These are phyloP conservation scores for Penicillium sp. DNA, from an alignment of 2,329 filamentous ascomycete species.

Conservation along the genomic window DNA sequence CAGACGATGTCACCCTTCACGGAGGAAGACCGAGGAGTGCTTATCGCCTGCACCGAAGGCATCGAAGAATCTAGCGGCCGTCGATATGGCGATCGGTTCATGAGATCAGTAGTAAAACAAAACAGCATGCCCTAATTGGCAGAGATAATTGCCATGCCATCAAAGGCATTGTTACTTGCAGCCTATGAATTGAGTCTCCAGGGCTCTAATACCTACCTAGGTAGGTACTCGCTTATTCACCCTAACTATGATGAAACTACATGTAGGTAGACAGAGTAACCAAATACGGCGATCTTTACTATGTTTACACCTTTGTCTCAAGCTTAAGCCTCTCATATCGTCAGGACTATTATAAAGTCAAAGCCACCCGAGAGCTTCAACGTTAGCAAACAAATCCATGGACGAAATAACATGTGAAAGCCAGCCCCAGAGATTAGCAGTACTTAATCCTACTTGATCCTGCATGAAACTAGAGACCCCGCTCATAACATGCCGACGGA, in stretches of 20 bases:
- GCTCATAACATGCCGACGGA: constrained; percentile 17
- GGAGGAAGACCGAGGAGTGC: neutral
- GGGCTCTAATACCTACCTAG: too few relatives aligned
- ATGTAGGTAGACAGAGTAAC: neutral
- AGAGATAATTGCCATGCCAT: neutral
- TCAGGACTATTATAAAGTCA: neutral
- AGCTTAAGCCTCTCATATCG: neutral
- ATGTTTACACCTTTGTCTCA: neutral
- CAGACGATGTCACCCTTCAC: constrained; percentile 17
- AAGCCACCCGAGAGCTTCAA: constrained; percentile 12
- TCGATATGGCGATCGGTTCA: neutral
- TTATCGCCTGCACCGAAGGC: constrained; percentile 2
- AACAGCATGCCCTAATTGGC: neutral
- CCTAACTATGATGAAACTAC: neutral
- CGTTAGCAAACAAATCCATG: neutral
- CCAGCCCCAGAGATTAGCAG: too few relatives aligned
- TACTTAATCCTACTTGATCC: neutral
- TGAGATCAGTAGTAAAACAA: neutral
- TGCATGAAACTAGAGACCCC: constrained; percentile 7
- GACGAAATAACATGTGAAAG: neutral
- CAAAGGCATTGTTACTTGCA: neutral
- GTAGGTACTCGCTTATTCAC: too few relatives aligned
- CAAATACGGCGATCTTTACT: neutral
- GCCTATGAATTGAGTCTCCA: neutral
- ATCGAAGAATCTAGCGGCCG: constrained; percentile 1